Conservation (phyloP, 2,329 filamentous ascomycete genomes). For the Stemphylium beticola region DNA sequence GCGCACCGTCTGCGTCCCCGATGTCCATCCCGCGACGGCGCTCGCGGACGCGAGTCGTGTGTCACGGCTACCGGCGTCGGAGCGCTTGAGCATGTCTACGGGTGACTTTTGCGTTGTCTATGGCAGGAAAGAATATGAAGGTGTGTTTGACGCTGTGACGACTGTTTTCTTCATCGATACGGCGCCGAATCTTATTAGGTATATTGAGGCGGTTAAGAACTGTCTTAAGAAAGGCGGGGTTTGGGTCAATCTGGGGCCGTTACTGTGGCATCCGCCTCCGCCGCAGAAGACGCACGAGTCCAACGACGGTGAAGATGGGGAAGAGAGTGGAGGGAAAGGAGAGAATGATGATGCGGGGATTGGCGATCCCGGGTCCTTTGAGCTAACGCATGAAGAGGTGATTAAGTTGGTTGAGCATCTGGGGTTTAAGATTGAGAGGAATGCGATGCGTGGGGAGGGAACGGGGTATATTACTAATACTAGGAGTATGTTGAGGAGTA, state of each 20-base stretch:
- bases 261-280: conserved; percentile 97
- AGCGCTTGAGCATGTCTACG: conserved; percentile 88
- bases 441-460: conserved; percentile 61
- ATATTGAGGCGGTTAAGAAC: conserved; percentile 80
- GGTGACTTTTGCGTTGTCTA: conserved; percentile 94
- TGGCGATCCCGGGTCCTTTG: conserved; percentile 86
- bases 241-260: conserved; percentile 87
- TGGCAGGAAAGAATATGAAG: conserved; percentile 64
- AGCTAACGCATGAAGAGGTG: conserved; percentile 89
- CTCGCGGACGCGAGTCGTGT: conserved; percentile 33
- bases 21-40: conserved; percentile 61
- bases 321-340: conserved; percentile 20
- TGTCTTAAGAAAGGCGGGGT: conserved; percentile 80
- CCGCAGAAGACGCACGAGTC: conserved; percentile 56
- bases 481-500: conserved; percentile 83
- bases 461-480: conserved; percentile 88
- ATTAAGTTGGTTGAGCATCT: conserved; percentile 73
- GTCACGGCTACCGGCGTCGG: conserved; percentile 50
- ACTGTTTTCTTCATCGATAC: conserved; percentile 98
- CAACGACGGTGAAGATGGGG: conserved; percentile 2
- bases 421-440: conserved; percentile 76
- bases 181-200: conserved; percentile 88
- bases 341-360: conserved; percentile 63
- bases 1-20: conserved; percentile 74
- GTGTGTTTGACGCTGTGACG: conserved; percentile 78